Evolutionary conservation across 1,284 basidiomycete species (phyloP).

Genomic region (Cystobasidium slooffiae): DNA sequence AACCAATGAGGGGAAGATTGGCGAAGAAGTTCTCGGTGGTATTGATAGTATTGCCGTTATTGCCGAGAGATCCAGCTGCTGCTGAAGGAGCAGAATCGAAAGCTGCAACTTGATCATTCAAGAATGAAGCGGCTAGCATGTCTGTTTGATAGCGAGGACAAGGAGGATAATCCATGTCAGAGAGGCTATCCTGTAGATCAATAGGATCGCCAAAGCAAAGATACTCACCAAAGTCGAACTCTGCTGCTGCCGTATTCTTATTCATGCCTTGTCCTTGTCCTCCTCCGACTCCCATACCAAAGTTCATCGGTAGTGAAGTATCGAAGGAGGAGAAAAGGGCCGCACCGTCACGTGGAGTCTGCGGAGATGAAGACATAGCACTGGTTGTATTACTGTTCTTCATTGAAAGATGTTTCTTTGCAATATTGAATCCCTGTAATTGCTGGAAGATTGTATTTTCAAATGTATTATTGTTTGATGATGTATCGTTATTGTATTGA

Average conservation of each 20-base stretch:
- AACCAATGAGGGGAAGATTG: background rate
- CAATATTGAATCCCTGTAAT: constrained; percentile 17
- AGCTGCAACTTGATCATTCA: constrained; percentile 28
- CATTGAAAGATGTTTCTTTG: background rate
- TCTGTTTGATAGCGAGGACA: constrained; percentile 17
- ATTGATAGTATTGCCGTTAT: background rate
- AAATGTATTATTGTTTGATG: background rate
- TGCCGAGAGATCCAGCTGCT: background rate
- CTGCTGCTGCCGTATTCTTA: constrained; percentile 16
- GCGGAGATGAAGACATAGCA: constrained; percentile 17
- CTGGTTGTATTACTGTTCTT: background rate
- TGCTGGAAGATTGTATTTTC: constrained; percentile 14
- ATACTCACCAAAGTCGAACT: constrained; percentile 34
- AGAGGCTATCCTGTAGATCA: background rate
- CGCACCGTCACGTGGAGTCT: constrained; percentile 15
- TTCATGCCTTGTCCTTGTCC: background rate
- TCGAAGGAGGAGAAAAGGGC: constrained; percentile 16
- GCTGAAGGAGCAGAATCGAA: constrained; percentile 22
- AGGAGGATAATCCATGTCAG: background rate
- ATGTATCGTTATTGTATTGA: constrained; percentile 8
- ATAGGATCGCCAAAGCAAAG: background rate
- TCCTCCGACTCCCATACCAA: background rate
- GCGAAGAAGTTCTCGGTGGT: background rate
- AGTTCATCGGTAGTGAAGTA: background rate
- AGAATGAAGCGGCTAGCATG: constrained; percentile 29